Evolutionary conservation across 2,329 filamentous ascomycete genomes (phyloP), one percentile per base, ranked within the genome.

Genomic region (Claviceps arundinis): DNA sequence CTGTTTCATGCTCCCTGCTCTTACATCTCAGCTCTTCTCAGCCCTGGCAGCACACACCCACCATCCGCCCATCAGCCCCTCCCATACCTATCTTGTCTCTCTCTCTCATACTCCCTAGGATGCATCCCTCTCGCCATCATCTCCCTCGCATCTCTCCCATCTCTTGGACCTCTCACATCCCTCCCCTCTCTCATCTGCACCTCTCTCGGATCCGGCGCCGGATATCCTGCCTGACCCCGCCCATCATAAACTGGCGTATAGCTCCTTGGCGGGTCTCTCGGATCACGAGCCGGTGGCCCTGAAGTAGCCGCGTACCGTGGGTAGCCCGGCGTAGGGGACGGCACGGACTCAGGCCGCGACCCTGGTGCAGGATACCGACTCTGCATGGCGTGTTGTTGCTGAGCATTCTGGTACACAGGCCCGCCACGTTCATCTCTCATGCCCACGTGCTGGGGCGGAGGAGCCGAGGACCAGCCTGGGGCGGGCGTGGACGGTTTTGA

Each of bases 161-260:
- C 69, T 45, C 67, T 64, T 52, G 24, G 6, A 9, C 34, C 43
- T 1, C 17, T 19, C n/a, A 19, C n/a, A 13, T 43, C 41, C 19
- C 42, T 51, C 1, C 51, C 56, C 24, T 72, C 70, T n/a, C 68
- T 64, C 55, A 64, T 59, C 40, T 67, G 65, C 57, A 66, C 55
- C 2, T 67, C 65, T 50, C 65, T 54, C 4, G 61, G 64, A 52
- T 69, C 67, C 46, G 63, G 62, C 1, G 59, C 57, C 3, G 62
- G 59, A 50, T 66, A 68, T 1, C 63, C 62, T n/a, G 72, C 73
- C 0, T 63, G 68, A 6, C 66, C 68, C 16, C 73, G 65, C 6
- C 53, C 55, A 30, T 76, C 73, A 51, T 74, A 75, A 4, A 66
- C 68, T 3, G 73, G 72, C 1, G 73, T 75, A 57, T 72, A 75